Conservation (phyloP, 139 green algal genomes). For the Gonium pectorale region DNA sequence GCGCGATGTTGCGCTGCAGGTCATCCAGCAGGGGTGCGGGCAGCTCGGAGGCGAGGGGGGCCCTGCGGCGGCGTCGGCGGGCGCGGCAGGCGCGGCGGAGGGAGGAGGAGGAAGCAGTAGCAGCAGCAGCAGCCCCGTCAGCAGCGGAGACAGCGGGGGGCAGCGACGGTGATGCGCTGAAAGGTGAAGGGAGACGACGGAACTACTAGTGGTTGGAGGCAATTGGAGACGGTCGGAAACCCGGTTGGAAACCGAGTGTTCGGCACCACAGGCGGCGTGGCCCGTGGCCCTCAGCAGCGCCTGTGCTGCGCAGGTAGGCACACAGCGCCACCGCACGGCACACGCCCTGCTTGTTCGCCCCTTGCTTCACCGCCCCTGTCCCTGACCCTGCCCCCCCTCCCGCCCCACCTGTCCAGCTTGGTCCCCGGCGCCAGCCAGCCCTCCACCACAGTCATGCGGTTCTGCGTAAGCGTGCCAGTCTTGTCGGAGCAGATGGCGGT, state of each 20-base stretch:
- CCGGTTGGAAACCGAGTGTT: no score
- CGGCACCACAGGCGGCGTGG: no score
- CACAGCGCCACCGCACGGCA: neutral
- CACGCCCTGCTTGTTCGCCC: neutral
- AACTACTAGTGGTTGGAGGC: no score
- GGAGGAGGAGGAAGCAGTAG: no score
- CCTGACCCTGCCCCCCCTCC: neutral
- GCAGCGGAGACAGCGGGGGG: no score
- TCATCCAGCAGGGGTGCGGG: conserved; percentile 52
- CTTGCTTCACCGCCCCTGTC: neutral
- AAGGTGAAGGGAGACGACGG: no score
- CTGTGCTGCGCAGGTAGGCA: neutral
- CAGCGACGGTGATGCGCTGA: no score
- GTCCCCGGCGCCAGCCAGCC: conserved; percentile 81
- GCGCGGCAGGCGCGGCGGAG: no score
- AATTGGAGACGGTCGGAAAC: no score
- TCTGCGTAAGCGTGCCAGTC: conserved; percentile 94
- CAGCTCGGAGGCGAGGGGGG: conserved; percentile 60
- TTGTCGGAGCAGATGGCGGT: conserved; percentile 97
- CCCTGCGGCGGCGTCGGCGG: no score
- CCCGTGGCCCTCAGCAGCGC: no score
- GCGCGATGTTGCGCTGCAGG: conserved; percentile 72
- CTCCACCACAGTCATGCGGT: conserved; percentile 96
- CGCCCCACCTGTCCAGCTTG: conserved; percentile 34
- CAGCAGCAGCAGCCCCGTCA: no score